Base-by-base conservation (phyloP, 2,329 filamentous ascomycete genomes). In the Fusarium sp. region DNA sequence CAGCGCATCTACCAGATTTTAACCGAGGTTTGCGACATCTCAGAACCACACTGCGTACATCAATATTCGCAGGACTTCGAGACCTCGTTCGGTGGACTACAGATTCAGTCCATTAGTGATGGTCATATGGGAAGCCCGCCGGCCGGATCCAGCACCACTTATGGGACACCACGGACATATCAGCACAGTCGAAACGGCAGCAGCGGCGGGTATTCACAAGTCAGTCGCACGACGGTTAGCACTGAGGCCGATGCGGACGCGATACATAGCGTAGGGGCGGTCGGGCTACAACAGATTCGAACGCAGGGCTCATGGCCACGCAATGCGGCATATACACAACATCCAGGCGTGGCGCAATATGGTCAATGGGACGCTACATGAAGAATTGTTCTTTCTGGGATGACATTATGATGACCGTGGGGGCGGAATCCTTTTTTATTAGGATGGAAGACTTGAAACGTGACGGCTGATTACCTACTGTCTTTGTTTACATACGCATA, bases 41-140 rank as follows among this genome's bases (percentile, higher is more conserved):
- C 75, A 7, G 84, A 87, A 73, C 85, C 85, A 51, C 85, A 87
- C 69, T 88, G 85, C 73, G 83, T 85, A n/a, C 83, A 86, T 57
- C 80, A 83, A 62, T 86, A 86, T 62, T 77, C 76, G 15, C 71
- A 76, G 13, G 78, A 78, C 13, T 54, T 82, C 17, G 67, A 74
- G 17, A 62, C 72, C n/a, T 67, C 73, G 3, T 67, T 76, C 19
- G 65, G 72, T 7, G 70, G 60, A 15, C 58, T 76, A 50, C 67
- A 69, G 15, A 71, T 76, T 9, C 65, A 71, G 22, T 3, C 47
- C 34, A 42, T 62, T 4, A 52, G 55, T 2, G 67, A 73, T 44
- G 38, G 42, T 17, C 53, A 61, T 31, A 34, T 60, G 38, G 52
- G 55, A 14, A 56, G 46, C 7, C 53, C 57, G 11, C 53, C 61